These are phyloP conservation scores for Heliamphora exappendiculata DNA, from an alignment of 148 eudicot species.

Conservation along the genomic window DNA sequence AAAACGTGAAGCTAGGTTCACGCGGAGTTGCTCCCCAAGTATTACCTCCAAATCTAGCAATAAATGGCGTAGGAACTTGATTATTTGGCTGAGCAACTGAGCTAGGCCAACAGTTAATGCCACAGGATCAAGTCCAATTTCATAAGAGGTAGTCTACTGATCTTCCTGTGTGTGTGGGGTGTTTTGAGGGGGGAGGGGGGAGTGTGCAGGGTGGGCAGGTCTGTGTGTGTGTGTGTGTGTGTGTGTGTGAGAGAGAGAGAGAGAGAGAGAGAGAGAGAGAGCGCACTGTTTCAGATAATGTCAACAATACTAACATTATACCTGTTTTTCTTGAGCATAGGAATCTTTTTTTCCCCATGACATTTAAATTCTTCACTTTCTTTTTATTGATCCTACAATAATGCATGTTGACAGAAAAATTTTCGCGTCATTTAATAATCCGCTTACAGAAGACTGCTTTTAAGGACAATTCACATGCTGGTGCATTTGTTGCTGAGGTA, in stretches of 20 bases:
- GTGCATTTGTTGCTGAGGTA: slow-evolving; percentile 97
- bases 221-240: background rate
- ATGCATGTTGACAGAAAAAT: slow-evolving; percentile 51
- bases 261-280: background rate
- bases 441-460: slow-evolving; percentile 77
- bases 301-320: background rate
- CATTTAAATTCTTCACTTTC: background rate
- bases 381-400: slow-evolving; percentile 1
- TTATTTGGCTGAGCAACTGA: background rate
- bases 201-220: background rate
- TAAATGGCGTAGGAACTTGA: background rate
- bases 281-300: background rate
- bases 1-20: background rate
- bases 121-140: background rate
- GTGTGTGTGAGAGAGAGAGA: background rate
- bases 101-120: background rate
- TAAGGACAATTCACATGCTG: slow-evolving; percentile 89
- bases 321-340: background rate
- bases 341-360: background rate
- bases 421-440: slow-evolving; percentile 85
- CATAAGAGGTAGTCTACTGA: background rate
- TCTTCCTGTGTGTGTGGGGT: background rate
- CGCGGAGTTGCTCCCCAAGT: background rate
- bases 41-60: background rate
- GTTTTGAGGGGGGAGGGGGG: background rate